Conservation (phyloP, 139 green algal genomes). For the Penium margaritaceum region DNA sequence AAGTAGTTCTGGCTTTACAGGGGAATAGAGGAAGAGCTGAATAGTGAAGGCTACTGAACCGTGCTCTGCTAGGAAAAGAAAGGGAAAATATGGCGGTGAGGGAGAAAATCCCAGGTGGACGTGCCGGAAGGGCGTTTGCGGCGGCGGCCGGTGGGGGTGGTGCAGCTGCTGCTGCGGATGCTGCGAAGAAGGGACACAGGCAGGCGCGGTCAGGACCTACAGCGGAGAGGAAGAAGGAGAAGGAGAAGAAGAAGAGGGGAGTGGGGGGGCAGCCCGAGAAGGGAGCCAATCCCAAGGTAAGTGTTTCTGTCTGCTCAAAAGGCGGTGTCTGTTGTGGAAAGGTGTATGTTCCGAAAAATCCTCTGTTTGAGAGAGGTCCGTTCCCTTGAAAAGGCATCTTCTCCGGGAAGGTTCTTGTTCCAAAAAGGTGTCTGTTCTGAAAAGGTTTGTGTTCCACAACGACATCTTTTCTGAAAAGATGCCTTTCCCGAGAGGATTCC, state of each 20-base stretch:
- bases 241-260: slow-evolving; percentile 42
- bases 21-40: no score
- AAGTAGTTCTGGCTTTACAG: no score
- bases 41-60: no score
- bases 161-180: no score
- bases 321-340: neutral
- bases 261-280: slow-evolving; percentile 3
- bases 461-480: neutral
- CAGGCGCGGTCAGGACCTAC: slow-evolving; percentile 18
- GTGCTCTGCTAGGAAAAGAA: no score
- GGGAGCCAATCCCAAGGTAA: slow-evolving; percentile 10
- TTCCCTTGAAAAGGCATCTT: neutral
- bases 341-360: neutral
- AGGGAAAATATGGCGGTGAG: no score
- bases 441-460: no score
- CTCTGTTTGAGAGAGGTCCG: neutral
- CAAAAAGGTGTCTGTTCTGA: no score
- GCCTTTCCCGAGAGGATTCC: no score
- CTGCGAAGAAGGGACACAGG: slow-evolving; percentile 39
- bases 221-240: slow-evolving; percentile 45
- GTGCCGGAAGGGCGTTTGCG: no score
- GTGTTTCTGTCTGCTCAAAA: neutral
- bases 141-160: no score
- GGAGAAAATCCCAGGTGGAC: no score
- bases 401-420: neutral